Percentiles rank a stretch among this genome's conserved stretches.
Evolutionary conservation across 108 stramenopile genomes (phyloP).

Genomic region (Cyclotella choctawhatcheeana): DNA sequence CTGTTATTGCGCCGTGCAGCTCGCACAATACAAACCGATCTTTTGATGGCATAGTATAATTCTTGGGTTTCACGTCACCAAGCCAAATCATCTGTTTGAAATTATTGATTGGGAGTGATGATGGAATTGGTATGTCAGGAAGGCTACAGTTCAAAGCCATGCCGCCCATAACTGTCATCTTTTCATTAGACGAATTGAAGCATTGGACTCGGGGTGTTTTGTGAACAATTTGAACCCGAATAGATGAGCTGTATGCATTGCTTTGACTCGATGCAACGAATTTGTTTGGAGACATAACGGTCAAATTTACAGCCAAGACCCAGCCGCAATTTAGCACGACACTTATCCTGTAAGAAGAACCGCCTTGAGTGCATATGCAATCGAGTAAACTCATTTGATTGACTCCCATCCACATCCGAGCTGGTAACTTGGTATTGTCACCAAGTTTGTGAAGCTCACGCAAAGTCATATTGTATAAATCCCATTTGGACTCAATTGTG

Average conservation of each 20-base stretch:
- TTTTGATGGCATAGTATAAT: constrained; percentile 48
- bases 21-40: constrained; percentile 42
- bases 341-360: constrained; percentile 25
- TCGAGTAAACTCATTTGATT: constrained; percentile 26
- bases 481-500: constrained; percentile 34
- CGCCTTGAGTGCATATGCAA: constrained; percentile 12
- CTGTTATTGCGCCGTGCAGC: constrained; percentile 17
- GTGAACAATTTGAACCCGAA: constrained; percentile 37
- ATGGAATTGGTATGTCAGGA: constrained; percentile 42
- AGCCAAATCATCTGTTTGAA: constrained; percentile 35
- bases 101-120: constrained; percentile 4
- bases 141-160: constrained; percentile 54
- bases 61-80: constrained; percentile 37
- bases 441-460: constrained; percentile 37
- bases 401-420: constrained; percentile 43
- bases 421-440: constrained; percentile 26
- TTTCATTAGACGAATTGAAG: constrained; percentile 45
- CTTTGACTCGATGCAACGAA: not conserved
- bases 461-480: constrained; percentile 24
- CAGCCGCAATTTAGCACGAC: constrained; percentile 44
- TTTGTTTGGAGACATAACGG: not conserved
- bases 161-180: constrained; percentile 35
- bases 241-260: not conserved
- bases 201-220: constrained; percentile 49
- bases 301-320: constrained; percentile 37